Conservation (phyloP, 2,329 filamentous ascomycete species). For the Colletotrichum abscissum region DNA sequence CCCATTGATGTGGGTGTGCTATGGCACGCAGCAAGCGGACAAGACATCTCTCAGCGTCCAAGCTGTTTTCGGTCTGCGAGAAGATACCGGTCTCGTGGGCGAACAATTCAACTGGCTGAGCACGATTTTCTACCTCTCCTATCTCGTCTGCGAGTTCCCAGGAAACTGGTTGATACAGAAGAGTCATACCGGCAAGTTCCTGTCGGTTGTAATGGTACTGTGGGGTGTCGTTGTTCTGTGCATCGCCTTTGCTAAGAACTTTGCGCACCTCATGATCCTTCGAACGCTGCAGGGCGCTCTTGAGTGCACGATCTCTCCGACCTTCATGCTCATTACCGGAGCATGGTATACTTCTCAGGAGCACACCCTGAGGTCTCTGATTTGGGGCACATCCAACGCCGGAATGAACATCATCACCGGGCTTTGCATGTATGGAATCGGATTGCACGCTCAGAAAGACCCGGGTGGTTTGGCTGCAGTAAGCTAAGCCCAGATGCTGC, state of each 20-base stretch:
- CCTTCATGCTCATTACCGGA: constrained; percentile 46
- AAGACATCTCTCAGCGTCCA: constrained; percentile 45
- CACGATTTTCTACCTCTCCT: constrained; percentile 45
- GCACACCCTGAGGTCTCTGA: constrained; percentile 43
- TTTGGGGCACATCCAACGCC: constrained; percentile 47
- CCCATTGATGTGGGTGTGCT: constrained; percentile 45
- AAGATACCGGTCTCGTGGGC: constrained; percentile 43
- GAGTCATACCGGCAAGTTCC: constrained; percentile 45
- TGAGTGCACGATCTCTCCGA: constrained; percentile 45
- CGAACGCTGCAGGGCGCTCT: constrained; percentile 43
- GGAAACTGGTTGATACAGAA: constrained; percentile 38
- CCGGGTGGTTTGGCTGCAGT: constrained; percentile 39
- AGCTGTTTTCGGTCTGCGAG: constrained; percentile 43
- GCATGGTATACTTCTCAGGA: constrained; percentile 47
- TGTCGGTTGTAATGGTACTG: constrained; percentile 47
- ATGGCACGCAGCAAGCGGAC: constrained; percentile 44
- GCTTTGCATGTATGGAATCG: constrained; percentile 44
- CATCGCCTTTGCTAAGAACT: constrained; percentile 44
- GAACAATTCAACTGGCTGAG: constrained; percentile 46
- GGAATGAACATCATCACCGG: constrained; percentile 46
- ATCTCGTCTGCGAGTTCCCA: constrained; percentile 42
- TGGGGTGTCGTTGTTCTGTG: constrained; percentile 46
- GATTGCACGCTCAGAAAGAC: constrained; percentile 38
- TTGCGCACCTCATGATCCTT: constrained; percentile 43
- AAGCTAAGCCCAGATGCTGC: neutral